phyloP scores from a whole-genome alignment of 2,329 filamentous ascomycete genomes.

The Dactylonectria macrodidyma region DNA sequence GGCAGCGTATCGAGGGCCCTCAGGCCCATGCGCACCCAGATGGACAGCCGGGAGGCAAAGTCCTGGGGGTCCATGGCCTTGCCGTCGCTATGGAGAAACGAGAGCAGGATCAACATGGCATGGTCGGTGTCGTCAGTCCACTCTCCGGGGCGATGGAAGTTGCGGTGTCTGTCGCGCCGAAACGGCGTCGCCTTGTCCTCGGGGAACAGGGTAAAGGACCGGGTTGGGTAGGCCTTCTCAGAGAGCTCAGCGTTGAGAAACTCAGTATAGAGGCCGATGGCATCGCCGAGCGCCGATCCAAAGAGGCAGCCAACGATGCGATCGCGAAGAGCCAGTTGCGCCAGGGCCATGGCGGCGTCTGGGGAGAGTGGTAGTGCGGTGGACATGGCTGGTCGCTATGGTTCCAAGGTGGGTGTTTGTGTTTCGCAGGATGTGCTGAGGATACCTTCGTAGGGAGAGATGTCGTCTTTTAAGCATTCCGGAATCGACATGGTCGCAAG shows the following conservation, averaged over 20 bases:
- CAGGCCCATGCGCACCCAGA: slow-evolving; percentile 65
- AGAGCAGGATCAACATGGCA: slow-evolving; percentile 64
- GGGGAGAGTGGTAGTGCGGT: slow-evolving; percentile 34
- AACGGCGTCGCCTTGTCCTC: slow-evolving; percentile 56
- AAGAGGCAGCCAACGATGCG: slow-evolving; percentile 62
- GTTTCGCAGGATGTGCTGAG: background rate
- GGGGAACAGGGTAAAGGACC: slow-evolving; percentile 57
- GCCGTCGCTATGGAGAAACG: slow-evolving; percentile 61
- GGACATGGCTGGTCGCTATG: slow-evolving; percentile 25
- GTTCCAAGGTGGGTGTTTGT: background rate
- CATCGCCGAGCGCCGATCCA: slow-evolving; percentile 67
- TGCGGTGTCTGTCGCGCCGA: slow-evolving; percentile 61
- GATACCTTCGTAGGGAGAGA: background rate
- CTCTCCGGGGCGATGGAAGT: slow-evolving; percentile 57
- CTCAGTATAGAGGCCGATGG: slow-evolving; percentile 69
- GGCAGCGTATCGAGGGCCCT: slow-evolving; percentile 62
- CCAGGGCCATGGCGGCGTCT: slow-evolving; percentile 37
- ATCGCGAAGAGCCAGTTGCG: slow-evolving; percentile 50
- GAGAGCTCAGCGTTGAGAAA: slow-evolving; percentile 59
- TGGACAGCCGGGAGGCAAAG: slow-evolving; percentile 60
- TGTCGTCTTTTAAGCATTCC: background rate
- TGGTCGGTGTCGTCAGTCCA: slow-evolving; percentile 73
- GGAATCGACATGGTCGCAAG: slow-evolving; percentile 7
- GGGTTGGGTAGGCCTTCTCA: slow-evolving; percentile 53
- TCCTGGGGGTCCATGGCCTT: slow-evolving; percentile 54